Evolutionary conservation across 2,329 filamentous ascomycete genomes (phyloP), one percentile per base, ranked within the genome.

Genomic region (Neospermospora avenae): DNA sequence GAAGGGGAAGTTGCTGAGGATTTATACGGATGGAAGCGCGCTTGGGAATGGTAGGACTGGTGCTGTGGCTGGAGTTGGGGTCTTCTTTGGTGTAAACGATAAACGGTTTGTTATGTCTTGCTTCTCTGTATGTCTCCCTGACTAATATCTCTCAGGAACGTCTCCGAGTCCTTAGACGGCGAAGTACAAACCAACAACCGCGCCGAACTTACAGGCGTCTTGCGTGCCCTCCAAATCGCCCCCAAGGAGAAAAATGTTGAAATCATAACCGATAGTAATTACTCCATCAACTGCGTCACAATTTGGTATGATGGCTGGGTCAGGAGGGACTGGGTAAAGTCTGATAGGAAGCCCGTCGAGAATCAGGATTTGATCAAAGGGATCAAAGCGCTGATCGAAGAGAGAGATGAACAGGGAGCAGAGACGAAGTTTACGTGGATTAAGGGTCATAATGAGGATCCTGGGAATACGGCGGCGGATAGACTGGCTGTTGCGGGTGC

Each of bases 151-250:
- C 51, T n/a, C 10, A 86, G 84, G 67, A 89, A 89, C 69, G 76
- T 74, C 34, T 72, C 72, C 16, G 72, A 73, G 58, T 61, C 66
- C 35, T 63, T 74, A 1, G 54, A 64, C 41, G 72, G 72, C 18
- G 24, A 25, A 4, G 58, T 81, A 10, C 95, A 98, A 75, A 98
- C 95, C 0, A 99, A 99, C 73, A 91, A 98, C 74, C 89, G 95
- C 3, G 95, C 93, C n/a, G 95, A 99, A 77, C 80, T 99, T 60
- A 93, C 90, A 24, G 95, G 92, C 7, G 88, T 98, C 64, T 79
- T 90, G 31, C 88, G 93, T 59, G 93, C 93, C 0, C 80, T 98
- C 22, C 86, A 97, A 70, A 83, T 88, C 48, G 85, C 87, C 1
- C 87, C 90, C 0, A 76, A 83, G 16, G 80, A 87, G 60, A 82